A percentile compares a stretch with the other conserved stretches of the same genome.
Conservation (phyloP, 2,329 filamentous ascomycete genomes). For the Aspergillus flavus region DNA sequence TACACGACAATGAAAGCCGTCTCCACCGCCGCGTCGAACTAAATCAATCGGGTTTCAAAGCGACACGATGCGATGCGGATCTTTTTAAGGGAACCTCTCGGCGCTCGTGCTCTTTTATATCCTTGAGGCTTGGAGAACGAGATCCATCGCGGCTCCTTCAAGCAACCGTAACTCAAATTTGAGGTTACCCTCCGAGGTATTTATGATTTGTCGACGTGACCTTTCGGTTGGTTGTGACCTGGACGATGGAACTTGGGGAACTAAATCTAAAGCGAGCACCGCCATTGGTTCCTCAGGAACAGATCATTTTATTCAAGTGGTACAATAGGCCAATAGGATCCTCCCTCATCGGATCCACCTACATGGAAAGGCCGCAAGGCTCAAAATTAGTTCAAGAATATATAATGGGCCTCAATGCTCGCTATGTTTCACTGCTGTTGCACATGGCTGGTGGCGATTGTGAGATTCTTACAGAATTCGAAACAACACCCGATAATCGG, state of each 20-base stretch:
- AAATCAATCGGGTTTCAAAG: neutral
- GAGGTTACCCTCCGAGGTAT: neutral
- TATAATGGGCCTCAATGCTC: neutral
- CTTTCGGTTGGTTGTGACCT: neutral
- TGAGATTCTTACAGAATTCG: neutral
- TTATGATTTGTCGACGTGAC: neutral
- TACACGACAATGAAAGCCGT: neutral
- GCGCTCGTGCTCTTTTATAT: neutral
- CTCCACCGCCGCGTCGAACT: neutral
- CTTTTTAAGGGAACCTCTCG: neutral
- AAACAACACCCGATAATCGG: neutral
- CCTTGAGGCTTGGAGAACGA: neutral
- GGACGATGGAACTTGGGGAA: too few species aligned
- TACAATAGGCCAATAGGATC: neutral
- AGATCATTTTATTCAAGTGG: neutral
- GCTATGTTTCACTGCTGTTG: neutral
- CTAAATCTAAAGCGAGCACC: neutral
- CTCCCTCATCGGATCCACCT: neutral
- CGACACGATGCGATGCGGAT: neutral
- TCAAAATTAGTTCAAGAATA: neutral
- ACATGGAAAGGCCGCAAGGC: neutral
- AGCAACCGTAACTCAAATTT: neutral
- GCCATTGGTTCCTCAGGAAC: neutral
- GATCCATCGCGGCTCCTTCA: neutral
- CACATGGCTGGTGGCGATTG: neutral